Percentiles rank a stretch among this genome's conserved stretches.
Evolutionary conservation across 208 protist genomes (phyloP).

Genomic region (Blastocrithidia nonstop): DNA sequence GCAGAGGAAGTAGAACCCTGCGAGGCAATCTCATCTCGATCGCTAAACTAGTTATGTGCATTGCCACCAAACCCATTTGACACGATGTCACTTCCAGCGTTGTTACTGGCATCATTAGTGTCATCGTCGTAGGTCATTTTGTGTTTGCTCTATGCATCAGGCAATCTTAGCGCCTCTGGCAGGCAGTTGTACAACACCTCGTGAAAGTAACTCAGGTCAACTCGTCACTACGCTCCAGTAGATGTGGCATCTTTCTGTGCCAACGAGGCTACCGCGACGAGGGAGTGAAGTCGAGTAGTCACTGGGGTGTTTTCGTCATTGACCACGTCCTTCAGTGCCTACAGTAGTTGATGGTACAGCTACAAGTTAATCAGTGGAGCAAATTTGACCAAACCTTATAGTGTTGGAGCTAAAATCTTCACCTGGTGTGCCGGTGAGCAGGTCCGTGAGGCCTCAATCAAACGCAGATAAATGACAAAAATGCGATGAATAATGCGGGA

Average conservation of each 20-base stretch:
- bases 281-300: slow-evolving; percentile 76
- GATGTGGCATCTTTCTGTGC: slow-evolving; percentile 74
- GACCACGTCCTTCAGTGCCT: slow-evolving; percentile 78
- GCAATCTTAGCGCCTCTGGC: slow-evolving; percentile 59
- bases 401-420: slow-evolving; percentile 75
- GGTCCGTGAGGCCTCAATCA: slow-evolving; percentile 72
- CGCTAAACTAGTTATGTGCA: no score
- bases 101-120: slow-evolving; percentile 14
- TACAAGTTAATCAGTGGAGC: slow-evolving; percentile 83
- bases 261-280: slow-evolving; percentile 76
- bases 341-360: slow-evolving; percentile 78
- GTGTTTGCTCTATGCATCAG: slow-evolving; percentile 21
- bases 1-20: slow-evolving; percentile 71
- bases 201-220: slow-evolving; percentile 87
- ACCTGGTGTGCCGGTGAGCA: slow-evolving; percentile 74
- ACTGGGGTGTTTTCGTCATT: slow-evolving; percentile 60
- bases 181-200: slow-evolving; percentile 81
- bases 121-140: slow-evolving; percentile 40
- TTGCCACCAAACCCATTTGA: no score
- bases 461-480: slow-evolving; percentile 85
- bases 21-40: slow-evolving; percentile 55
- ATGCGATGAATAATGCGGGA: slow-evolving; percentile 78
- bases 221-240: slow-evolving; percentile 70
- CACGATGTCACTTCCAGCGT: slow-evolving; percentile 11
- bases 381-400: slow-evolving; percentile 85